These are phyloP conservation scores for Pseudogymnoascus sp. DNA, from an alignment of 2,329 filamentous ascomycete genomes.

Conservation along the genomic window DNA sequence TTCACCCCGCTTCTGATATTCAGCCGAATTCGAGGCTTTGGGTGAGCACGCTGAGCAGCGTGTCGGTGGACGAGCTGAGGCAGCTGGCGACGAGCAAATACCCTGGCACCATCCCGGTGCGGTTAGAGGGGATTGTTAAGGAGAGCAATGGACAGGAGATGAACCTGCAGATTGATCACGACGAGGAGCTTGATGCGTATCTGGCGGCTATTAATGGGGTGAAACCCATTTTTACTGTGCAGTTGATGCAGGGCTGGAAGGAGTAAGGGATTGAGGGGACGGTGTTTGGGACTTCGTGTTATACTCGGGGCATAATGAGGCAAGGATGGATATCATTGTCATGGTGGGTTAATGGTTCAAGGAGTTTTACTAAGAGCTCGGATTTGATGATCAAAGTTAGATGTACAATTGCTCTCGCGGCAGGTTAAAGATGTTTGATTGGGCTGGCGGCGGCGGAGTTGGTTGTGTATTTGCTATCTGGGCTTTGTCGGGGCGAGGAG, in stretches of 20 bases:
- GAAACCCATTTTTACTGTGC: slow-evolving; percentile 26
- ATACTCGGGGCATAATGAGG: not conserved
- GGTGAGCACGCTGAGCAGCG: slow-evolving; percentile 50
- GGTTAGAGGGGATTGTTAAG: slow-evolving; percentile 58
- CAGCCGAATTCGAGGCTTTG: slow-evolving; percentile 46
- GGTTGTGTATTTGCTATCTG: not conserved
- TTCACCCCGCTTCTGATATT: slow-evolving; percentile 55
- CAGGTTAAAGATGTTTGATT: not conserved
- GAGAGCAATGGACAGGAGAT: slow-evolving; percentile 47
- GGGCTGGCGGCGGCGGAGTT: not conserved
- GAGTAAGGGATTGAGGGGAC: not conserved
- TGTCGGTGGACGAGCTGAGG: slow-evolving; percentile 54
- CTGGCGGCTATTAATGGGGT: slow-evolving; percentile 43
- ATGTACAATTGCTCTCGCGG: not conserved
- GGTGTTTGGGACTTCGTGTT: slow-evolving; percentile 3
- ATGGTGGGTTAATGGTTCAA: not conserved
- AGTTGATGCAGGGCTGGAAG: slow-evolving; percentile 26
- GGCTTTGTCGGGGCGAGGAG: not conserved
- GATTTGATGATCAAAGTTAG: not conserved
- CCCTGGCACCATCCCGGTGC: slow-evolving; percentile 47
- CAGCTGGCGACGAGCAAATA: slow-evolving; percentile 52
- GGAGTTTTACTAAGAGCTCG: not conserved
- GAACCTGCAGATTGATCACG: slow-evolving; percentile 55
- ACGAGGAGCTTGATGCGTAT: slow-evolving; percentile 66
- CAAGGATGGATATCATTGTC: not conserved